Evolutionary conservation across 1,139 yeast species (phyloP), one percentile per base, ranked within the genome.

Genomic region (Meyerozyma carpophila): DNA sequence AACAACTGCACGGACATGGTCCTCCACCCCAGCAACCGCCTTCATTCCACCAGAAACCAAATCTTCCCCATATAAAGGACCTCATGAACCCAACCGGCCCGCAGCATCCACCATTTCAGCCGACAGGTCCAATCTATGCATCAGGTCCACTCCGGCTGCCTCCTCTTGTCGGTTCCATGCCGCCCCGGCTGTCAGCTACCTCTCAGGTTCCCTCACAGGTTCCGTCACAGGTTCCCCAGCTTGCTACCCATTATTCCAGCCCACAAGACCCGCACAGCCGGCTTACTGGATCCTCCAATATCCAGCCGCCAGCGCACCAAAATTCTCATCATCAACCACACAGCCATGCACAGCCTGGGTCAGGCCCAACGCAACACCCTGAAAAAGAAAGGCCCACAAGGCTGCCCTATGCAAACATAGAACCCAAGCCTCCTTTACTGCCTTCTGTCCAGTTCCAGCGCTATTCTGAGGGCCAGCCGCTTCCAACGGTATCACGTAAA

Each of bases 1-100:
- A 70, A 47, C 74, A 69, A 41, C 73, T 66, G 44, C 70, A 68
- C 42, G 52, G 50, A 27, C 51, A 50, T 16, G 50, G 58, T 8
- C 45, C 41, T 26, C 34, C 34, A 9, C 2, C n/a, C 20, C 34
- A 31, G 10, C 44, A 42, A 11, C 44, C 40, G 24, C 41, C 11
- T 43, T 43, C 43, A 41, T 42, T 20, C n/a, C 31, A 41, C 13
- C 39, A 41, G 16, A 18, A 26, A 24, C 31, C 41, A 28, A 28
- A 36, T 11, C 16, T 43, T 18, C 21, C 41, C 36, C 37, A 34
- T 13, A 43, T 28, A 24, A 28, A 26, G 31, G 42, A 40, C 39
- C 32, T 27, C 29, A 32, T 9, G 42, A 38, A 20, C 41, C 36
- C 20, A 38, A 20, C 39, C 41, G 37, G 13, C 42, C 41, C 36